A percentile compares a stretch with the other conserved stretches of the same genome.
These are phyloP conservation scores for Sophora flavescens DNA, from an alignment of 306 rosid species.

Conservation along the genomic window DNA sequence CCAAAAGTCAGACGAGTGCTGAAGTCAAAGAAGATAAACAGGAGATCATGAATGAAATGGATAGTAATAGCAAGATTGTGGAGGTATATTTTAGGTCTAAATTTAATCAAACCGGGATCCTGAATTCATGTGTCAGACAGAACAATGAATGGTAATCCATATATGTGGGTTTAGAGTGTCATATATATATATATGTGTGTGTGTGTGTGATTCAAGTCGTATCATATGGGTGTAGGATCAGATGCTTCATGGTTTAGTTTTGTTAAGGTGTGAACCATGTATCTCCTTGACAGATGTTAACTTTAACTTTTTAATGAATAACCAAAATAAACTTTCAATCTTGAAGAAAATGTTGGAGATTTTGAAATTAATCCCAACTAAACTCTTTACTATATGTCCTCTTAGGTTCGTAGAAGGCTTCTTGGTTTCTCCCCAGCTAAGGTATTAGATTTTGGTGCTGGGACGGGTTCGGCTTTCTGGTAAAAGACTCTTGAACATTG, in stretches of 20 bases:
- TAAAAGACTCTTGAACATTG: slow-evolving; percentile 50
- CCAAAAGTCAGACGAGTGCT: not conserved
- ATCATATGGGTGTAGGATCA: not conserved
- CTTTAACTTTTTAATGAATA: slow-evolving; percentile 15
- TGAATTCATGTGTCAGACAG: not conserved
- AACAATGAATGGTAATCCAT: not conserved
- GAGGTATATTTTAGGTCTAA: slow-evolving; percentile 20
- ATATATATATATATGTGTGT: too few relatives aligned
- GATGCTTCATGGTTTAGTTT: slow-evolving; percentile 31
- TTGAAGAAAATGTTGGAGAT: not conserved
- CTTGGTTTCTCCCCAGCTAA: slow-evolving; percentile 83
- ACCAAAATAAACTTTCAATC: not conserved
- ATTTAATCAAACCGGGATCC: slow-evolving; percentile 1
- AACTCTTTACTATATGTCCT: slow-evolving; percentile 11
- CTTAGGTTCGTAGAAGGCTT: slow-evolving; percentile 79
- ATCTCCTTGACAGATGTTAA: slow-evolving; percentile 2
- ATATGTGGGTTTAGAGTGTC: too few relatives aligned
- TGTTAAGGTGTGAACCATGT: not conserved
- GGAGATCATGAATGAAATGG: not conserved
- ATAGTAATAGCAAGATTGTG: not conserved
- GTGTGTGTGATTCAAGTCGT: too few relatives aligned
- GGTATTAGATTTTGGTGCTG: slow-evolving; percentile 94
- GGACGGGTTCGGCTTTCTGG: slow-evolving; percentile 98
- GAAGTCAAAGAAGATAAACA: not conserved
- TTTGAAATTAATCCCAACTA: slow-evolving; percentile 8